Evolutionary conservation across 257 asterid species (phyloP).

Genomic region (Gynochthodes officinalis): DNA sequence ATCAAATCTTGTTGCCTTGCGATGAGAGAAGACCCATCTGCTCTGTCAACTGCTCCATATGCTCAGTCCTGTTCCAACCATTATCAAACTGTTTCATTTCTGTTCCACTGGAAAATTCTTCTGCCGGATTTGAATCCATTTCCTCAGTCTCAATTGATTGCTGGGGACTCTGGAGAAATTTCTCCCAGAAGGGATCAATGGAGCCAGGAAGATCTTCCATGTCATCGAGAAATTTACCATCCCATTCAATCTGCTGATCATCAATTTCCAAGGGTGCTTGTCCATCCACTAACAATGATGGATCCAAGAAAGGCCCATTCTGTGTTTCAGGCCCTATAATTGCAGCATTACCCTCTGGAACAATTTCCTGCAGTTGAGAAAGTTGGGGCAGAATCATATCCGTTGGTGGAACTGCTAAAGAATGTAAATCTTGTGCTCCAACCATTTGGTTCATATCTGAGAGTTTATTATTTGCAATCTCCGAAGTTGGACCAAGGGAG

Average conservation of each 20-base stretch:
- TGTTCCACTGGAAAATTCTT: slow-evolving; percentile 38
- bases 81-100: slow-evolving; percentile 38
- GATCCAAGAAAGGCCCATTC: slow-evolving; percentile 34
- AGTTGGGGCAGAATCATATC: slow-evolving; percentile 48
- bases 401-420: slow-evolving; percentile 34
- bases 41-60: slow-evolving; percentile 69
- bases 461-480: slow-evolving; percentile 23
- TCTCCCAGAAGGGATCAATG: slow-evolving; percentile 85
- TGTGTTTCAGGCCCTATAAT: slow-evolving; percentile 36
- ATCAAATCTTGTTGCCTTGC: slow-evolving; percentile 45
- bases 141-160: slow-evolving; percentile 35
- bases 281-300: slow-evolving; percentile 34
- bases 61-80: slow-evolving; percentile 55
- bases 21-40: slow-evolving; percentile 85
- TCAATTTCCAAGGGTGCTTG: slow-evolving; percentile 43
- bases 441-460: slow-evolving; percentile 24
- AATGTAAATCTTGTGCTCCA: slow-evolving; percentile 37
- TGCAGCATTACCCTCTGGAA: slow-evolving; percentile 37
- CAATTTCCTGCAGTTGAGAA: slow-evolving; percentile 42
- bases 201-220: slow-evolving; percentile 67
- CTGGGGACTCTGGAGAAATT: slow-evolving; percentile 60
- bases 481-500: slow-evolving; percentile 31
- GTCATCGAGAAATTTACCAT: slow-evolving; percentile 47
- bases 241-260: slow-evolving; percentile 64
- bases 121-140: slow-evolving; percentile 25